Base-by-base conservation (phyloP, 805 yeast species). In the Starmerella floris region DNA sequence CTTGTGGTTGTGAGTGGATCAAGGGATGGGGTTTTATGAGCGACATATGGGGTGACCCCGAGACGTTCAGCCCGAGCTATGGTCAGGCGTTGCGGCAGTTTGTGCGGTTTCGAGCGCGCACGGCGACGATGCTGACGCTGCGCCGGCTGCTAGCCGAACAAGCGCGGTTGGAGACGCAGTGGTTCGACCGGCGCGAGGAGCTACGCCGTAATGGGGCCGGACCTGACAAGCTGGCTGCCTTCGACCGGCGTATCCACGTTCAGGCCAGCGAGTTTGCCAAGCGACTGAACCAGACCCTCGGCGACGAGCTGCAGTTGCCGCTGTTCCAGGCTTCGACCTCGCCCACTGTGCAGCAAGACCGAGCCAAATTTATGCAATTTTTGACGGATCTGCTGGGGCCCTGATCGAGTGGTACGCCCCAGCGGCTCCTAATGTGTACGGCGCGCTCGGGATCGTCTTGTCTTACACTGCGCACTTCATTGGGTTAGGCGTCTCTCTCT, bases 131-230 rank as follows among this genome's bases (percentile, higher is more conserved):
- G 16, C 2, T 21, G 26, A 22, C 15, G 6, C 22, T 34, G 21
- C 33, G 23, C 31, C 27, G 37, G 28, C 23, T 69, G 3, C 56
- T 75, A 3, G 76, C 79, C 0, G 77, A 74, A 40, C 66, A 64
- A 30, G 93, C 95, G 1, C 81, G 87, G 48, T 79, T 43, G 16
- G 46, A 43, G 40, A 34, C 30, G 27, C 23, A 31, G 34, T 43
- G 42, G 42, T 28, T 23, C 16, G 27, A 25, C n/a, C 32, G 42
- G 21, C 42, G 42, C 20, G 39, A 33, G 10, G 38, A 23, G 25
- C 39, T 43, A 23, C 36, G 19, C 8, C 35, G 23, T 3, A 36
- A 40, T 28, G 39, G 46, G 17, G 46, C 46, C 5, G n/a, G 30
- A 16, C 39, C 35, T 20, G 46, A 37, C 3, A 39, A 30, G 40